phyloP scores from a whole-genome alignment of 257 asterid genomes.

The Salvia rosmarinus region DNA sequence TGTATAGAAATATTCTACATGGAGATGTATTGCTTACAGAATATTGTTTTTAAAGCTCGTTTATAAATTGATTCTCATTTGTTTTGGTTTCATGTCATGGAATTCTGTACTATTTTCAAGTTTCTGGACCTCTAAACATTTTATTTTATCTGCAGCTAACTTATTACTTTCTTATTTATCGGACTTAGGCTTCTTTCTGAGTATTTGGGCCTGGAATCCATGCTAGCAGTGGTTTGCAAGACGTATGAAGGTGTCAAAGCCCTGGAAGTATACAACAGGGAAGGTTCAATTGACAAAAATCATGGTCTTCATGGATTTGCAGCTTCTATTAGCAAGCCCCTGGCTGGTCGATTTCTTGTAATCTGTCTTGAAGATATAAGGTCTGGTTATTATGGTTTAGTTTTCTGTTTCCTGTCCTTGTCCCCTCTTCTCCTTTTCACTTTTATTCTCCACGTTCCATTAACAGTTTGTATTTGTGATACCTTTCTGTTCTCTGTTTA shows the following conservation, averaged over 20 bases:
- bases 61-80: neutral
- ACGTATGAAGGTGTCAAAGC: constrained; percentile 59
- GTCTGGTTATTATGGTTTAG: constrained; percentile 34
- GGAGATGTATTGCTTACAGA: constrained; percentile 15
- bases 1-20: neutral
- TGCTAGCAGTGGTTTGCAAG: constrained; percentile 87
- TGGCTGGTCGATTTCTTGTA: constrained; percentile 56
- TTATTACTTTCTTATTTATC: constrained; percentile 35
- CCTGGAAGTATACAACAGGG: constrained; percentile 65
- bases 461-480: constrained; percentile 17
- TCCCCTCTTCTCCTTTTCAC: neutral
- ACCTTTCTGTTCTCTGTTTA: constrained; percentile 41
- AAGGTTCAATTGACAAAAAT: constrained; percentile 54
- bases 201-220: constrained; percentile 73
- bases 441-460: neutral
- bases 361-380: constrained; percentile 75
- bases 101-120: neutral
- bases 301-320: constrained; percentile 76
- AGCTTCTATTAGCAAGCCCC: constrained; percentile 53
- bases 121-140: constrained; percentile 7
- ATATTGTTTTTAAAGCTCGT: constrained; percentile 17
- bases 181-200: constrained; percentile 63
- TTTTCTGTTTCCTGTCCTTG: neutral
- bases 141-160: constrained; percentile 10
- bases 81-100: constrained; percentile 15